Conservation (phyloP, 352 stramenopile genomes). For the Pythium oligandrum region DNA sequence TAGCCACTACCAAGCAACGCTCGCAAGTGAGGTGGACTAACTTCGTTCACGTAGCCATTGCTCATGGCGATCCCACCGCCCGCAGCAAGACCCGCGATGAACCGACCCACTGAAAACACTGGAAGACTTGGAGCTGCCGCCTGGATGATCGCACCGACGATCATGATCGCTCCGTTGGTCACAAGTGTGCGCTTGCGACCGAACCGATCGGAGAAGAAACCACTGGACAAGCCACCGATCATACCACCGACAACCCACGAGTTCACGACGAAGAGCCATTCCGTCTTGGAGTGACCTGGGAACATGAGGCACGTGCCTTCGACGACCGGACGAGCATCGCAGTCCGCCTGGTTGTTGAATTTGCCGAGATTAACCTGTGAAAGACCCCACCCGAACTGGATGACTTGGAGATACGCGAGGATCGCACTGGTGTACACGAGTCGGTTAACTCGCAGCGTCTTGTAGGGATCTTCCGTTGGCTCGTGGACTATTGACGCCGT, state of each 20-base stretch:
- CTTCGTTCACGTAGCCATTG: constrained; percentile 28
- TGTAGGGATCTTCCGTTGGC: too few species aligned
- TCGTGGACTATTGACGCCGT: too few species aligned
- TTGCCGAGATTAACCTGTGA: constrained; percentile 36
- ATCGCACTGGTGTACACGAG: constrained; percentile 31
- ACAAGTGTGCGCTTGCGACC: constrained; percentile 27
- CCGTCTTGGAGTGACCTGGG: constrained; percentile 26
- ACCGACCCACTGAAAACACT: constrained; percentile 30
- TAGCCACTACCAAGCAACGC: constrained; percentile 32
- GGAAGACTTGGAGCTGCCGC: constrained; percentile 30
- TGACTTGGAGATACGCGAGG: constrained; percentile 28
- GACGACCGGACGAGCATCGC: constrained; percentile 16
- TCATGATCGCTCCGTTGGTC: constrained; percentile 27
- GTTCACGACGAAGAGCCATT: constrained; percentile 34
- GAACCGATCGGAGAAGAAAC: constrained; percentile 27
- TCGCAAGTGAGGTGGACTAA: constrained; percentile 24
- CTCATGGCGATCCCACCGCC: constrained; percentile 31
- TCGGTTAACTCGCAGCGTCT: too few species aligned
- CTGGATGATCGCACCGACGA: constrained; percentile 28
- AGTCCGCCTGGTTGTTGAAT: constrained; percentile 37
- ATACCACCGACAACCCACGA: constrained; percentile 34
- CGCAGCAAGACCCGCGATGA: constrained; percentile 32
- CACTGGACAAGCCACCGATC: constrained; percentile 26
- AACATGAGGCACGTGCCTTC: constrained; percentile 32
- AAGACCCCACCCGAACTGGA: constrained; percentile 37